These are phyloP conservation scores for Sarcodon sp. DNA, from an alignment of 768 basidiomycete genomes.

Conservation along the genomic window DNA sequence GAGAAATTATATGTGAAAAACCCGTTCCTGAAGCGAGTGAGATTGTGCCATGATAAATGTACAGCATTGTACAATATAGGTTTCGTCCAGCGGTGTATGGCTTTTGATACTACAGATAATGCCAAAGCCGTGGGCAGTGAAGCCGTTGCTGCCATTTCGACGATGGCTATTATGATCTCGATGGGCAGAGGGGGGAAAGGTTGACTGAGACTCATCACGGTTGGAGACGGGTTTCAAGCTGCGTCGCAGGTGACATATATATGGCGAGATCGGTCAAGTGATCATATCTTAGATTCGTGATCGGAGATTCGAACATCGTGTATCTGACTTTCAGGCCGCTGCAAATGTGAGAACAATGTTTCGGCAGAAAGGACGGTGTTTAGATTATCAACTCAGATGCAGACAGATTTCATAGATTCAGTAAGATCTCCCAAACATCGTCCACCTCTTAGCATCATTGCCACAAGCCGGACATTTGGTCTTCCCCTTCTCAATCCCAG, in stretches of 20 bases:
- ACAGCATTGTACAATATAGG: background rate
- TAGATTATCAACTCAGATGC: background rate
- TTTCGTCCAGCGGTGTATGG: background rate
- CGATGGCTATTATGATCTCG: background rate
- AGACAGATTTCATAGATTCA: conserved; percentile 21
- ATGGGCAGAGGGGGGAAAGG: conserved; percentile 1
- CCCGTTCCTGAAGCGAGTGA: background rate
- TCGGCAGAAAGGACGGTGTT: too few relatives aligned
- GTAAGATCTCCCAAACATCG: conserved; percentile 89
- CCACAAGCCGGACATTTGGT: conserved; percentile 89
- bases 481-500: conserved; percentile 66
- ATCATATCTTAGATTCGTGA: too few relatives aligned
- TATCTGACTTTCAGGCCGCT: too few relatives aligned
- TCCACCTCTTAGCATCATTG: conserved; percentile 86
- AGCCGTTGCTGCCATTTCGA: background rate
- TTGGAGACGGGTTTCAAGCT: too few relatives aligned
- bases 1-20: background rate
- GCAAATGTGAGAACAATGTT: too few relatives aligned
- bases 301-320: too few relatives aligned
- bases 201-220: background rate
- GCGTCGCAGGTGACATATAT: too few relatives aligned
- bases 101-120: background rate
- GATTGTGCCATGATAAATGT: background rate
- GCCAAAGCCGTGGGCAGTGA: background rate
- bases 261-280: too few relatives aligned